Percentiles rank a stretch among this genome's conserved stretches.
Evolutionary conservation across 352 stramenopile species (phyloP).

Genomic region (Pythium dissotocum): DNA sequence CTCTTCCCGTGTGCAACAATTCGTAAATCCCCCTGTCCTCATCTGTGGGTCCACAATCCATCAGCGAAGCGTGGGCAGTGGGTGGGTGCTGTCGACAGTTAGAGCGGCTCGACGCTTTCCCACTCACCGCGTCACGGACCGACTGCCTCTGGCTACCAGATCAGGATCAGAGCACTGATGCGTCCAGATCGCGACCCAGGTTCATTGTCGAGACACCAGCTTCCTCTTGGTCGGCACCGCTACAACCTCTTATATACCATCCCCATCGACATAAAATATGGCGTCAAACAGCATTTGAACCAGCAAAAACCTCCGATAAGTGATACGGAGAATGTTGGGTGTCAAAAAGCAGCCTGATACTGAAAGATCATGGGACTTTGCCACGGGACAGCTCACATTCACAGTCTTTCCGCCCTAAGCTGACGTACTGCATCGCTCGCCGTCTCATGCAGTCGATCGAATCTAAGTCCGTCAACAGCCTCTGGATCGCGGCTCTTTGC

Average conservation of each 20-base stretch:
- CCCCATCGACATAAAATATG: neutral
- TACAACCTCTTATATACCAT: neutral
- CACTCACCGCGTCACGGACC: neutral
- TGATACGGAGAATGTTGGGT: neutral
- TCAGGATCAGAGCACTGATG: neutral
- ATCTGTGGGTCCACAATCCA: neutral
- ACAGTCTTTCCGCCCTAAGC: too few relatives aligned
- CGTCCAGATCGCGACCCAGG: neutral
- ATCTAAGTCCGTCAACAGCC: neutral
- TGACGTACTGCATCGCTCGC: neutral
- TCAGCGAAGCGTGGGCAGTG: too few relatives aligned
- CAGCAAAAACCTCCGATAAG: neutral
- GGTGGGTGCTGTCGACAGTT: neutral
- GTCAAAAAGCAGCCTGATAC: neutral
- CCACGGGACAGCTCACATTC: neutral
- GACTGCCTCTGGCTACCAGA: neutral
- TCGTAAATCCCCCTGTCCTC: neutral
- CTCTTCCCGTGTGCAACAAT: conserved; percentile 5
- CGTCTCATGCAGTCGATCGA: neutral
- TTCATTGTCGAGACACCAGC: neutral
- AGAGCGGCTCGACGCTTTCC: neutral
- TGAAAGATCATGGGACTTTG: neutral
- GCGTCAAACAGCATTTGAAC: neutral
- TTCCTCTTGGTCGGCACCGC: too few relatives aligned
- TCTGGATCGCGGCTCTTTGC: neutral